A percentile compares a stretch with the other conserved stretches of the same genome.
These are phyloP conservation scores for Yamadazyma blattariae DNA, from an alignment of 1,139 yeast species.

Conservation along the genomic window DNA sequence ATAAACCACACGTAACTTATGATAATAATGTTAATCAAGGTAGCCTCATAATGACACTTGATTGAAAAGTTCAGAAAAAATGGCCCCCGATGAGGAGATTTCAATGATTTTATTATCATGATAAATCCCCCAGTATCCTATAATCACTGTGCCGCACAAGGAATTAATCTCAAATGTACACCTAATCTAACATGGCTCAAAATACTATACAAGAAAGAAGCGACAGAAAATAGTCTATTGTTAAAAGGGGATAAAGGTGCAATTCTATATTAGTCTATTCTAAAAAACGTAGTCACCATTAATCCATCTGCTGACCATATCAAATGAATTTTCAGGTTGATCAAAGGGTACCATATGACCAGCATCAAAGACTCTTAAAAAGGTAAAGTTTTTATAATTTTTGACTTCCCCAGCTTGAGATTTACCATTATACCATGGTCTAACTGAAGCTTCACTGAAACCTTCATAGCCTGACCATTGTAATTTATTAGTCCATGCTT, in stretches of 20 bases:
- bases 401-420: conserved; percentile 57
- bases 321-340: conserved; percentile 70
- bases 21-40: not conserved
- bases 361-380: conserved; percentile 59
- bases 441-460: conserved; percentile 36
- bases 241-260: too few species aligned
- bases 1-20: not conserved
- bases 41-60: too few species aligned
- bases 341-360: conserved; percentile 80
- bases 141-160: too few species aligned
- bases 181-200: too few species aligned
- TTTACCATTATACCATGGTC: conserved; percentile 39
- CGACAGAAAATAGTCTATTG: too few species aligned
- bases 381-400: conserved; percentile 51
- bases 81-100: too few species aligned
- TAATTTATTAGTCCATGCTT: conserved; percentile 27
- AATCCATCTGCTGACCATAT: conserved; percentile 79
- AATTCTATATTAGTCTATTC: too few species aligned
- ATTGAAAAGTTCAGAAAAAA: too few species aligned
- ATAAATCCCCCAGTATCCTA: too few species aligned
- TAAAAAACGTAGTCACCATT: conserved; percentile 37
- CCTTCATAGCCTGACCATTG: conserved; percentile 25
- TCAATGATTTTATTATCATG: too few species aligned
- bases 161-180: too few species aligned
- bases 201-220: too few species aligned